A percentile compares a stretch with the other conserved stretches of the same genome.
These are phyloP conservation scores for Akanthomyces muscarius DNA, from an alignment of 2,329 filamentous ascomycete species.

Conservation along the genomic window DNA sequence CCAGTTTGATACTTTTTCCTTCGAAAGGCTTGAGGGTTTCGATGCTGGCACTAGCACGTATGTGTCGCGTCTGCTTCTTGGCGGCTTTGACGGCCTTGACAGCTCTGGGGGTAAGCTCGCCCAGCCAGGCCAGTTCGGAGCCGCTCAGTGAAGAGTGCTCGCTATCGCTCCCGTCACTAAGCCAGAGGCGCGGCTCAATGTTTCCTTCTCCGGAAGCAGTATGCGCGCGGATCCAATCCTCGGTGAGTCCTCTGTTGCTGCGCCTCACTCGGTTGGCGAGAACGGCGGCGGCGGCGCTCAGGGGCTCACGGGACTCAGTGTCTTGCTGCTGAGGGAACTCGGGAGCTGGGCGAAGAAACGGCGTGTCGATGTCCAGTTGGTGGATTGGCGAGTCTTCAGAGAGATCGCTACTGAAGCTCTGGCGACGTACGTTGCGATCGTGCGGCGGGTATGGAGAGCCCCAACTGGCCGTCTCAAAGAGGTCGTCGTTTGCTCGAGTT, in stretches of 20 bases:
- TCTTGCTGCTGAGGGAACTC: conserved; percentile 36
- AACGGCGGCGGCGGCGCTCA: conserved; percentile 57
- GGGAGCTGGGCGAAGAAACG: conserved; percentile 56
- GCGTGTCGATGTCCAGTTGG: conserved; percentile 58
- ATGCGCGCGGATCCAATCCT: conserved; percentile 84
- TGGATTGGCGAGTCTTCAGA: conserved; percentile 60
- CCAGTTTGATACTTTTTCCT: conserved; percentile 25
- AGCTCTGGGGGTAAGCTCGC: conserved; percentile 45
- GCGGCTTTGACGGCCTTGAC: conserved; percentile 37
- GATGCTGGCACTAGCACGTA: conserved; percentile 49
- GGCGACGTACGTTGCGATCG: conserved; percentile 47
- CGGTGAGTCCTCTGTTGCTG: conserved; percentile 61
- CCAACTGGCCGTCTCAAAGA: conserved; percentile 75
- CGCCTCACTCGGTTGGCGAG: conserved; percentile 60
- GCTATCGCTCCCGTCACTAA: conserved; percentile 69
- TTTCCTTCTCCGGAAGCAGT: conserved; percentile 66
- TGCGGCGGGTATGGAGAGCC: conserved; percentile 81
- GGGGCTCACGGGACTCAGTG: conserved; percentile 33
- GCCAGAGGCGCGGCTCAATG: conserved; percentile 73
- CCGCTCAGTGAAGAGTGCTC: conserved; percentile 72
- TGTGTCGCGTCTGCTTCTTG: conserved; percentile 34
- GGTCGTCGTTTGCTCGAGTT: conserved; percentile 34
- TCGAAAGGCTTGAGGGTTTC: conserved; percentile 48
- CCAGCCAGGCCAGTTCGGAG: conserved; percentile 54
- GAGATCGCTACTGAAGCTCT: conserved; percentile 54